These are phyloP conservation scores for Lycium ferocissimum DNA, from an alignment of 257 asterid genomes.

Conservation along the genomic window DNA sequence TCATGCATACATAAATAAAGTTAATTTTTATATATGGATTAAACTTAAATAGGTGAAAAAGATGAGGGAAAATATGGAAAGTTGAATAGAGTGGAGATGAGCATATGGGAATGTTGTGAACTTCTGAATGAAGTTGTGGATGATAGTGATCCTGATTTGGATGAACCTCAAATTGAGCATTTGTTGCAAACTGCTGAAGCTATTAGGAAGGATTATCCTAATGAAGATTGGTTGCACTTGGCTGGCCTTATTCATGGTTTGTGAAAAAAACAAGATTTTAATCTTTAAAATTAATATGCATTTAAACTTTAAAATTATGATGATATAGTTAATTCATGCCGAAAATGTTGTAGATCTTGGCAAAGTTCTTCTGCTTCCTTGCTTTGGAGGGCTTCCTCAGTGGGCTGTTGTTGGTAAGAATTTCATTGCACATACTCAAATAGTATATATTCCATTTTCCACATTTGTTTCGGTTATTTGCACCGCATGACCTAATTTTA, in stretches of 20 bases:
- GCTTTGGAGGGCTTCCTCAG: constrained; percentile 54
- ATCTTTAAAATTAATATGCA: not conserved
- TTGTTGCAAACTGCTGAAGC: constrained; percentile 60
- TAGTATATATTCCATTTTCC: not conserved
- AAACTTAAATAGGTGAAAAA: constrained; percentile 39
- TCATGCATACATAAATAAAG: too few relatives aligned
- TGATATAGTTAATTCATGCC: not conserved
- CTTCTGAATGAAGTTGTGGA: constrained; percentile 52
- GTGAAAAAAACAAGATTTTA: not conserved
- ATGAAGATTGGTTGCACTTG: constrained; percentile 60
- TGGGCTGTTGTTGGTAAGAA: constrained; percentile 56
- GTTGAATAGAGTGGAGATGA: constrained; percentile 49
- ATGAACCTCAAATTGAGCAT: constrained; percentile 59
- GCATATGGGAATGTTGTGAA: constrained; percentile 64
- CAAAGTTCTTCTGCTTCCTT: constrained; percentile 50
- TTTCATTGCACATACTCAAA: not conserved
- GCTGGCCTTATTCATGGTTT: constrained; percentile 56
- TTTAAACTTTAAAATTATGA: not conserved
- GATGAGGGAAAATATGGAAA: constrained; percentile 45
- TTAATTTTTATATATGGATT: not conserved
- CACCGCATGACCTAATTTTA: too few relatives aligned
- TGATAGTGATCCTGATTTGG: constrained; percentile 60
- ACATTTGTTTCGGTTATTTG: not conserved
- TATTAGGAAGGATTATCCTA: constrained; percentile 52
- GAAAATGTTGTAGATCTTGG: constrained; percentile 45